These are phyloP conservation scores for Ascobolus immersus DNA, from an alignment of 495 filamentous ascomycete species.

Conservation along the genomic window DNA sequence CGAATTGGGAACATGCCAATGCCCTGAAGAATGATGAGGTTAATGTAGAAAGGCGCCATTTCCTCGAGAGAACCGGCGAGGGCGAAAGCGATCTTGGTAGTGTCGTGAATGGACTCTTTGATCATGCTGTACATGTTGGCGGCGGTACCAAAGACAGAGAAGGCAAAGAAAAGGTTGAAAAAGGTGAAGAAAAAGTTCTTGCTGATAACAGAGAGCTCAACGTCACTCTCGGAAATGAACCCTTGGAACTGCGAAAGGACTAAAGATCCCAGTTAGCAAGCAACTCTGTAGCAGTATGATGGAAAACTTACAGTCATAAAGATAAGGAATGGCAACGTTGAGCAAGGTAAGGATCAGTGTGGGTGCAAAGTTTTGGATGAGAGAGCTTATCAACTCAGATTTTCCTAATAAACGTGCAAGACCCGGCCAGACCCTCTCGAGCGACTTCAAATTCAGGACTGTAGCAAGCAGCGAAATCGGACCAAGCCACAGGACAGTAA, in stretches of 20 bases:
- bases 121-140: slow-evolving; percentile 19
- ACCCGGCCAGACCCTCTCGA: slow-evolving; percentile 43
- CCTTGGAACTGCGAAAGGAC: slow-evolving; percentile 68
- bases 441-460: slow-evolving; percentile 48
- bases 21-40: slow-evolving; percentile 82
- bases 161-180: slow-evolving; percentile 93
- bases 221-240: slow-evolving; percentile 77
- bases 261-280: slow-evolving; percentile 9
- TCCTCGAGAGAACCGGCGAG: slow-evolving; percentile 50
- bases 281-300: background rate
- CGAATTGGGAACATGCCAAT: slow-evolving; percentile 81
- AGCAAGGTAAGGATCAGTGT: slow-evolving; percentile 63
- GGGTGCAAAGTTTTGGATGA: slow-evolving; percentile 70
- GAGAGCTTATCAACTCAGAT: slow-evolving; percentile 40
- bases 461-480: slow-evolving; percentile 60
- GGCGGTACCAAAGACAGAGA: slow-evolving; percentile 71
- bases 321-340: slow-evolving; percentile 68
- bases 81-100: slow-evolving; percentile 46
- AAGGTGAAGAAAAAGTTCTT: slow-evolving; percentile 99
- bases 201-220: slow-evolving; percentile 84
- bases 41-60: slow-evolving; percentile 66
- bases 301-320: slow-evolving; percentile 53
- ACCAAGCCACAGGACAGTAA: slow-evolving; percentile 74
- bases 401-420: slow-evolving; percentile 38
- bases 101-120: slow-evolving; percentile 47